Conservation (phyloP, 345 rosid genomes). For the Orychophragmus violaceus region DNA sequence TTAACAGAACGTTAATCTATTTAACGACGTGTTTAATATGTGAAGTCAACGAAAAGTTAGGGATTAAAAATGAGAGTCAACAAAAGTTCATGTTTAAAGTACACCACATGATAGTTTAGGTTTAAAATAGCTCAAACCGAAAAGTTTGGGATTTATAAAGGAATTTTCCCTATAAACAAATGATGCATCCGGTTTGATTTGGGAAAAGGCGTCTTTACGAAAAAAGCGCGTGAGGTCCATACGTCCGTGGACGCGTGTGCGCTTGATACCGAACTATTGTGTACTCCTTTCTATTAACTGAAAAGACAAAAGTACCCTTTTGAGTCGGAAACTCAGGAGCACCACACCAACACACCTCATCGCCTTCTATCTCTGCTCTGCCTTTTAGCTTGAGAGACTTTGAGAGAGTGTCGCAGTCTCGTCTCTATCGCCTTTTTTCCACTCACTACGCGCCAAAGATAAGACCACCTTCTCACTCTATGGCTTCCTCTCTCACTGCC, state of each 20-base stretch:
- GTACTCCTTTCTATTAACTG: background rate
- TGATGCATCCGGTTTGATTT: too few relatives aligned
- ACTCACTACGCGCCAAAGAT: constrained; percentile 10
- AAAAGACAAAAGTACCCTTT: constrained; percentile 4
- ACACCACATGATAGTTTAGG: too few relatives aligned
- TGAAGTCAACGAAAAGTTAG: too few relatives aligned
- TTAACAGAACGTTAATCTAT: too few relatives aligned
- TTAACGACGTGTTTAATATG: too few relatives aligned
- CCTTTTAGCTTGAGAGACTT: background rate
- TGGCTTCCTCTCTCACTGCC: constrained; percentile 29
- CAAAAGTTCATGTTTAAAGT: too few relatives aligned
- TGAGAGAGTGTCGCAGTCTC: constrained; percentile 22
- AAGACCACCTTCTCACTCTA: background rate
- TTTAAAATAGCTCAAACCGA: too few relatives aligned
- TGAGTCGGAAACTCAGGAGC: constrained; percentile 5
- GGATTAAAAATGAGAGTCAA: too few relatives aligned
- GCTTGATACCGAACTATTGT: background rate
- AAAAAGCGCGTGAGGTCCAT: background rate
- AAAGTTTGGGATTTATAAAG: too few relatives aligned
- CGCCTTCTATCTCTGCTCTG: constrained; percentile 8
- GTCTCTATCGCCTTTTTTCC: constrained; percentile 25
- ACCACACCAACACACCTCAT: constrained; percentile 30
- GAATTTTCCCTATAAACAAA: too few relatives aligned
- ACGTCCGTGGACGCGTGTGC: background rate
- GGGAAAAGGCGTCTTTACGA: background rate